phyloP scores from a whole-genome alignment of 345 rosid genomes.

The Aquilaria sinensis region DNA sequence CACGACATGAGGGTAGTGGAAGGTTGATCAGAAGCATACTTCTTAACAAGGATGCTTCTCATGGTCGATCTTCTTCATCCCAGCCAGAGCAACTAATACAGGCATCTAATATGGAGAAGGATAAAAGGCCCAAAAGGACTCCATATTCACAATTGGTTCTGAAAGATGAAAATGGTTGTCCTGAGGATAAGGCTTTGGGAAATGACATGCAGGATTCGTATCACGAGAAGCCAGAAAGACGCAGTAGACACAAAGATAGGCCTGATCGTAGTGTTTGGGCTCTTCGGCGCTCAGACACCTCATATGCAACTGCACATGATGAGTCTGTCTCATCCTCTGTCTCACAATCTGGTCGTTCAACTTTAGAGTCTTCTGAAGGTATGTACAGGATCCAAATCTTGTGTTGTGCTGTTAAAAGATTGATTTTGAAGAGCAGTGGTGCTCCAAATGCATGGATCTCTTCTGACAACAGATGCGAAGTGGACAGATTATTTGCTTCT shows the following conservation, averaged over 20 bases:
- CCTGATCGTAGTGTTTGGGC: slow-evolving; percentile 65
- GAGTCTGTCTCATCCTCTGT: slow-evolving; percentile 29
- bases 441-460: too few species aligned
- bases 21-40: slow-evolving; percentile 44
- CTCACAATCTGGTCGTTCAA: slow-evolving; percentile 23
- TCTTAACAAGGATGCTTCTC: slow-evolving; percentile 41
- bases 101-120: slow-evolving; percentile 31
- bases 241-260: slow-evolving; percentile 49
- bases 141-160: slow-evolving; percentile 24
- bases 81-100: slow-evolving; percentile 41
- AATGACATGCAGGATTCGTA: slow-evolving; percentile 30
- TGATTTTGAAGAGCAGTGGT: too few species aligned
- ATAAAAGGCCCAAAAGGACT: slow-evolving; percentile 40
- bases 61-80: slow-evolving; percentile 26
- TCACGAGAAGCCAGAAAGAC: slow-evolving; percentile 45
- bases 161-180: slow-evolving; percentile 41
- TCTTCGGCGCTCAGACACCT: slow-evolving; percentile 53
- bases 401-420: not conserved
- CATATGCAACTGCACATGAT: slow-evolving; percentile 52
- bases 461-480: not conserved
- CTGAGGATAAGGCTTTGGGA: slow-evolving; percentile 35
- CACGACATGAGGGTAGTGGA: slow-evolving; percentile 35
- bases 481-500: not conserved
- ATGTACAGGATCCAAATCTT: not conserved
- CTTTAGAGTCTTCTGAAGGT: slow-evolving; percentile 31